Evolutionary conservation across 2,329 filamentous ascomycete species (phyloP).

Genomic region (Plenodomus biglobosus): DNA sequence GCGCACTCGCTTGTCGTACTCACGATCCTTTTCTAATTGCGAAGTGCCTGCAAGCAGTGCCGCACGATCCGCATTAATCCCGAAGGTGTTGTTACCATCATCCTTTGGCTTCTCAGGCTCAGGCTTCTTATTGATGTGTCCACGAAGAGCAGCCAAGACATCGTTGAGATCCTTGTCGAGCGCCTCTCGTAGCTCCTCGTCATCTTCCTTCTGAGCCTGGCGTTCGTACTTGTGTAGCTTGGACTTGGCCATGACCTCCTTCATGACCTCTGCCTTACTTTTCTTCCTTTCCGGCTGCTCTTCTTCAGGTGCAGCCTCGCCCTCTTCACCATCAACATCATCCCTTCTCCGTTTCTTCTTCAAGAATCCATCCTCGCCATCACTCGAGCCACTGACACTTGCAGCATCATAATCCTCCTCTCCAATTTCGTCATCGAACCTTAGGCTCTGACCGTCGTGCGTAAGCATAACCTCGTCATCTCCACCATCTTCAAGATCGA

Average conservation of each 20-base stretch:
- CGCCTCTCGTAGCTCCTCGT: constrained; percentile 81
- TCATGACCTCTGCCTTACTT: constrained; percentile 94
- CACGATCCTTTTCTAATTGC: constrained; percentile 71
- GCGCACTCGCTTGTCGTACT: constrained; percentile 83
- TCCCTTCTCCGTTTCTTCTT: constrained; percentile 49
- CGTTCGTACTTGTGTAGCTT: constrained; percentile 94
- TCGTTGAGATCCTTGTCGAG: constrained; percentile 81
- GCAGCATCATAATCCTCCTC: constrained; percentile 78
- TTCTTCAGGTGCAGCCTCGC: constrained; percentile 42
- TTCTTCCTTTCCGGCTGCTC: constrained; percentile 81
- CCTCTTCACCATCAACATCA: constrained; percentile 51
- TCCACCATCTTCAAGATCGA: constrained; percentile 86
- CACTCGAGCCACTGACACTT: constrained; percentile 60
- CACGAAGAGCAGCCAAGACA: constrained; percentile 70
- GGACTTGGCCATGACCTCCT: constrained; percentile 95
- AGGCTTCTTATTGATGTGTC: constrained; percentile 55
- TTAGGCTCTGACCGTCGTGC: constrained; percentile 76
- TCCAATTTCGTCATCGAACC: constrained; percentile 57
- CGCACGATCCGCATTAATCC: constrained; percentile 63
- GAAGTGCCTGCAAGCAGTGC: constrained; percentile 63
- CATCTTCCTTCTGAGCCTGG: constrained; percentile 88
- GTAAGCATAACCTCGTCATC: constrained; percentile 72
- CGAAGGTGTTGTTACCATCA: constrained; percentile 42
- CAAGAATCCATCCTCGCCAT: constrained; percentile 43
- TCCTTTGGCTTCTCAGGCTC: constrained; percentile 46